A percentile compares a stretch with the other conserved stretches of the same genome.
Conservation (phyloP, 2,329 filamentous ascomycete species). For the Penicillium glabrum region DNA sequence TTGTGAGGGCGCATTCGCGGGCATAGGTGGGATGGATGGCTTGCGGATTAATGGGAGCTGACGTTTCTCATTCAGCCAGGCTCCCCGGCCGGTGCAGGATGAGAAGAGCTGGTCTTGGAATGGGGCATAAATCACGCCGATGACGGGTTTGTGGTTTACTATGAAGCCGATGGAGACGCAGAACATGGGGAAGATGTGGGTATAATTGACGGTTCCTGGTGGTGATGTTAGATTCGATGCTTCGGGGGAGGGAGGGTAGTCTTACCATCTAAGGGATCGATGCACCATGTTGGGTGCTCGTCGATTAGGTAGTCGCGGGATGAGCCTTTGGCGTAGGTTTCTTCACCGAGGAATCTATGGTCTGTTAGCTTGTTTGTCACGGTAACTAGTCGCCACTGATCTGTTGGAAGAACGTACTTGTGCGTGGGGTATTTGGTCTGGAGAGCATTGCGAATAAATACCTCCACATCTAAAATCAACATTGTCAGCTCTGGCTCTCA, state of each 20-base stretch:
- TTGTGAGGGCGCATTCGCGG: constrained; percentile 62
- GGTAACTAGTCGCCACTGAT: not conserved
- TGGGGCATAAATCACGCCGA: constrained; percentile 72
- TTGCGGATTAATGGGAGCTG: constrained; percentile 63
- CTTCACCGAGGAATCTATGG: constrained; percentile 71
- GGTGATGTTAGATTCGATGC: not conserved
- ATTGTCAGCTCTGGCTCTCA: constrained; percentile 1
- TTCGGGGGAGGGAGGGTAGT: not conserved
- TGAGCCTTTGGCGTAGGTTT: constrained; percentile 68
- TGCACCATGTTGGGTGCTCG: constrained; percentile 67
- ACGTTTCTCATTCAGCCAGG: constrained; percentile 67
- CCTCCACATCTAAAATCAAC: constrained; percentile 61
- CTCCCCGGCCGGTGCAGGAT: constrained; percentile 64
- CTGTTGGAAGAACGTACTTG: constrained; percentile 51
- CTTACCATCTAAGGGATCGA: constrained; percentile 73
- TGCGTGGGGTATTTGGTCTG: constrained; percentile 63
- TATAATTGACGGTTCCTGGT: constrained; percentile 73
- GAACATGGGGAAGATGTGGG: constrained; percentile 78
- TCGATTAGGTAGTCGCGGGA: constrained; percentile 69
- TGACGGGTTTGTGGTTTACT: constrained; percentile 57
- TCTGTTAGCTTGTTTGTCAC: not conserved
- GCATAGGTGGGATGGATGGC: constrained; percentile 62
- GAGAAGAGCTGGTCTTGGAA: constrained; percentile 70
- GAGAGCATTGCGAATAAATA: constrained; percentile 65
- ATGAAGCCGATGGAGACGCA: constrained; percentile 75